A percentile compares a stretch with the other conserved stretches of the same genome.
Evolutionary conservation across 352 stramenopile genomes (phyloP).

Genomic region (Globisporangium solare): DNA sequence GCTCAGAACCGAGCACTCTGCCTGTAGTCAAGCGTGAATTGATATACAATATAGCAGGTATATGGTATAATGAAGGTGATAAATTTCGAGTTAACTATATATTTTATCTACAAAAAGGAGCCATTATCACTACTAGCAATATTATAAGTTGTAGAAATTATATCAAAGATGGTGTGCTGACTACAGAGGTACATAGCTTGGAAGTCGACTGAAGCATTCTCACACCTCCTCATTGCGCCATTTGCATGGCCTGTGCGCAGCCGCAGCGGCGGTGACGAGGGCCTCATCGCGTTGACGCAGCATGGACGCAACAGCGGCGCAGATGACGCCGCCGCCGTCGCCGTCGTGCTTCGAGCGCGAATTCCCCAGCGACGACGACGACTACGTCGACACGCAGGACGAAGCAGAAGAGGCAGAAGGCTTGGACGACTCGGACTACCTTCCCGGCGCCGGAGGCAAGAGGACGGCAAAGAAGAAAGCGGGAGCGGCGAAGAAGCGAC

Average conservation of each 20-base stretch:
- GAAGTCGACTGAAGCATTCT: background rate
- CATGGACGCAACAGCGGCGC: background rate
- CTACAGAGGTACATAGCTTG: too few relatives aligned
- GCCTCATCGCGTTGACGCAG: too few relatives aligned
- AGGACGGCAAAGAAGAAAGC: background rate
- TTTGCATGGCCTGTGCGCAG: background rate
- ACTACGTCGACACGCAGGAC: background rate
- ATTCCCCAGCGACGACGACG: background rate
- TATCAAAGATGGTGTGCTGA: too few relatives aligned
- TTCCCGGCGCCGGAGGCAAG: slow-evolving; percentile 2
- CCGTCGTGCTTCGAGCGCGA: slow-evolving; percentile 1
- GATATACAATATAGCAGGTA: too few relatives aligned
- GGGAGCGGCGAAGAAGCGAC: slow-evolving; percentile 9
- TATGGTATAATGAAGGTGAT: too few relatives aligned
- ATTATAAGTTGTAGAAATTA: too few relatives aligned
- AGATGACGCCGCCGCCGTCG: slow-evolving; percentile 12
- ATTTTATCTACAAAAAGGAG: too few relatives aligned
- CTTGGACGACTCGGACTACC: slow-evolving; percentile 13
- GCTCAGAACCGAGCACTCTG: too few relatives aligned
- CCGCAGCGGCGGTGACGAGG: too few relatives aligned
- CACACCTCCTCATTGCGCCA: slow-evolving; percentile 2
- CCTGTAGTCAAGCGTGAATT: too few relatives aligned
- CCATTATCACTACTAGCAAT: too few relatives aligned
- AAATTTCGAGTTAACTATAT: too few relatives aligned
- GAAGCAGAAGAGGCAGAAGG: background rate